Conservation (phyloP, 2,329 filamentous ascomycete genomes). For the Aureobasidium vineae region DNA sequence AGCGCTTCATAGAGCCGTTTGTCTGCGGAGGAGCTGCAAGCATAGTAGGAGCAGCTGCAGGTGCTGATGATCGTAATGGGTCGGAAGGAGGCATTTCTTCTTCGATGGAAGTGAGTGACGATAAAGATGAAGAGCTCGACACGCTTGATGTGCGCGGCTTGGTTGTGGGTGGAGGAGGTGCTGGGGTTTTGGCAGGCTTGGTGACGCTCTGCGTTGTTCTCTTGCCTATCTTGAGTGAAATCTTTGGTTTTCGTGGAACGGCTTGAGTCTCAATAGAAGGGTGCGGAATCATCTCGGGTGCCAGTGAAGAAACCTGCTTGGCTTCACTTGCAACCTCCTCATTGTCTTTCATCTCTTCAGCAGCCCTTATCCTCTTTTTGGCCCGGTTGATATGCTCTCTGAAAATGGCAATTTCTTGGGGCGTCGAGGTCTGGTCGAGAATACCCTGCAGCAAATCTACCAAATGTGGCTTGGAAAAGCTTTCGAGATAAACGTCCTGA, state of each 20-base stretch:
- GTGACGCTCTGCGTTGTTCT: background rate
- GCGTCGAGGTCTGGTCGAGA: conserved; percentile 43
- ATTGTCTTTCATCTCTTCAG: conserved; percentile 30
- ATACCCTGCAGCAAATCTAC: conserved; percentile 46
- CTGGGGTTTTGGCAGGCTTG: background rate
- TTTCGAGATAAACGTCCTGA: conserved; percentile 45
- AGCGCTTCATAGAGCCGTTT: conserved; percentile 35
- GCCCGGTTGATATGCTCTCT: conserved; percentile 45
- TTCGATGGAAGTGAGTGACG: conserved; percentile 38
- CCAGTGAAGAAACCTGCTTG: conserved; percentile 38
- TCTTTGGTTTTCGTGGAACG: conserved; percentile 32
- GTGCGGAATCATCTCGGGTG: conserved; percentile 26
- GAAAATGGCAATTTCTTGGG: conserved; percentile 44
- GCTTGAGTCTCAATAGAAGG: conserved; percentile 36
- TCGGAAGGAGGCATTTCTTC: conserved; percentile 33
- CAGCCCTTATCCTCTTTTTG: conserved; percentile 42
- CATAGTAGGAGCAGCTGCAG: background rate
- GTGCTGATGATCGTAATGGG: background rate
- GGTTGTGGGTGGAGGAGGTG: background rate
- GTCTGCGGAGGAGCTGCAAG: background rate
- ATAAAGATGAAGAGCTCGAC: conserved; percentile 41
- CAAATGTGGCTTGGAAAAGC: conserved; percentile 40
- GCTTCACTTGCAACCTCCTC: conserved; percentile 27
- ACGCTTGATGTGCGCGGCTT: conserved; percentile 32
- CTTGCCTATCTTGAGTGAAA: conserved; percentile 37